Conservation (phyloP, 768 basidiomycete species). For the Termitomyces sp. region DNA sequence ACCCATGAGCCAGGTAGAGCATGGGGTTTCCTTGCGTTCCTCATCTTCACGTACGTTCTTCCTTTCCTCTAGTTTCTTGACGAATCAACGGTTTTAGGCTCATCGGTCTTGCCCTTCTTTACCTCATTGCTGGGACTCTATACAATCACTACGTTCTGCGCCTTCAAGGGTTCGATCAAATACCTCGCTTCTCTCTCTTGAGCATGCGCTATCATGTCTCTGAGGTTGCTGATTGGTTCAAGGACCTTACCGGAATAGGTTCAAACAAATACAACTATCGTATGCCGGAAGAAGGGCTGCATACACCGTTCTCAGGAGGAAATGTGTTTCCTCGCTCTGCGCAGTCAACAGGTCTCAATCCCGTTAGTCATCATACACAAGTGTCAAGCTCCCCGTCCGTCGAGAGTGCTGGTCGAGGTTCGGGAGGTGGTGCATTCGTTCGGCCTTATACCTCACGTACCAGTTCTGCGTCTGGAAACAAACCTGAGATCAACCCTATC, state of each 20-base stretch:
- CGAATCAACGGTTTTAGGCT: slow-evolving; percentile 33
- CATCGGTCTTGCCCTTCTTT: slow-evolving; percentile 55
- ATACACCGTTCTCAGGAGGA: slow-evolving; percentile 1
- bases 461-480: slow-evolving; percentile 12
- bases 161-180: slow-evolving; percentile 67
- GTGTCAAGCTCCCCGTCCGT: slow-evolving; percentile 8
- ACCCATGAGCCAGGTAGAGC: slow-evolving; percentile 51
- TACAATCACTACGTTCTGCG: slow-evolving; percentile 80
- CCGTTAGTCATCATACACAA: slow-evolving; percentile 34
- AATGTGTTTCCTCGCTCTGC: slow-evolving; percentile 6
- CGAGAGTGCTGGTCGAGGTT: slow-evolving; percentile 10
- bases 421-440: slow-evolving; percentile 23
- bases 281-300: slow-evolving; percentile 8
- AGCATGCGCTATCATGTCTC: slow-evolving; percentile 45
- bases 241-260: slow-evolving; percentile 28
- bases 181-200: slow-evolving; percentile 62
- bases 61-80: neutral
- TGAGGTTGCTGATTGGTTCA: slow-evolving; percentile 43
- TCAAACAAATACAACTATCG: slow-evolving; percentile 20
- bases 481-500: slow-evolving; percentile 35
- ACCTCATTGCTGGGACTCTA: slow-evolving; percentile 64
- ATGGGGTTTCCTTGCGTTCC: slow-evolving; percentile 51
- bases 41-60: slow-evolving; percentile 56
- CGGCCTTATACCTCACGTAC: slow-evolving; percentile 25
- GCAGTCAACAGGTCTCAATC: slow-evolving; percentile 23